Conservation (phyloP, 345 rosid genomes). For the Salix dunnii region DNA sequence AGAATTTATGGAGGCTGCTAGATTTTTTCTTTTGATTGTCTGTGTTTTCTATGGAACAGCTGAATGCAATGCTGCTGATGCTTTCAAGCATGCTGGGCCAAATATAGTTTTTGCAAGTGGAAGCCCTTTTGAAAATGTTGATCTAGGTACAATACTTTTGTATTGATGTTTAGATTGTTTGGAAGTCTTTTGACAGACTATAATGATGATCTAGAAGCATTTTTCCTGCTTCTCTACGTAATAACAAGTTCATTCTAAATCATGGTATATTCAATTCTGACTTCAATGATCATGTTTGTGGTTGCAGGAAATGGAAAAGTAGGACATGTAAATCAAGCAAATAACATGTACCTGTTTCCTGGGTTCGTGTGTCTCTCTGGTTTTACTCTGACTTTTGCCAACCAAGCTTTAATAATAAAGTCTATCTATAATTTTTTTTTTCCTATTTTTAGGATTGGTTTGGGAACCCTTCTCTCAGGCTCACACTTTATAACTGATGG, state of each 20-base stretch:
- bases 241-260: background rate
- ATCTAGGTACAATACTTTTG: constrained; percentile 53
- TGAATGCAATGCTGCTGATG: constrained; percentile 93
- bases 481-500: constrained; percentile 76
- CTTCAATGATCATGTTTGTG: constrained; percentile 3
- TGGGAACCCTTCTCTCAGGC: constrained; percentile 84
- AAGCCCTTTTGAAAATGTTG: constrained; percentile 88
- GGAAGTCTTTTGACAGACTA: constrained; percentile 9
- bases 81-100: constrained; percentile 90
- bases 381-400: constrained; percentile 8
- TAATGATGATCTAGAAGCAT: background rate
- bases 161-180: constrained; percentile 11
- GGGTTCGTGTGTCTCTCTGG: constrained; percentile 54
- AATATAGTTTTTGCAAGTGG: constrained; percentile 92
- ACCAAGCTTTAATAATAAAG: background rate
- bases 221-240: background rate
- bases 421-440: constrained; percentile 1
- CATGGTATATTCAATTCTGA: constrained; percentile 3
- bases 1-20: constrained; percentile 8
- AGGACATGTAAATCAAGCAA: constrained; percentile 96
- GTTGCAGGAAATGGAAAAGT: constrained; percentile 76
- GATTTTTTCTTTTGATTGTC: constrained; percentile 19
- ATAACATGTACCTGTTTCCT: constrained; percentile 98
- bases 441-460: constrained; percentile 61
- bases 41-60: constrained; percentile 46